These are phyloP conservation scores for Pleurotus tuoliensis DNA, from an alignment of 768 basidiomycete genomes.

Conservation along the genomic window DNA sequence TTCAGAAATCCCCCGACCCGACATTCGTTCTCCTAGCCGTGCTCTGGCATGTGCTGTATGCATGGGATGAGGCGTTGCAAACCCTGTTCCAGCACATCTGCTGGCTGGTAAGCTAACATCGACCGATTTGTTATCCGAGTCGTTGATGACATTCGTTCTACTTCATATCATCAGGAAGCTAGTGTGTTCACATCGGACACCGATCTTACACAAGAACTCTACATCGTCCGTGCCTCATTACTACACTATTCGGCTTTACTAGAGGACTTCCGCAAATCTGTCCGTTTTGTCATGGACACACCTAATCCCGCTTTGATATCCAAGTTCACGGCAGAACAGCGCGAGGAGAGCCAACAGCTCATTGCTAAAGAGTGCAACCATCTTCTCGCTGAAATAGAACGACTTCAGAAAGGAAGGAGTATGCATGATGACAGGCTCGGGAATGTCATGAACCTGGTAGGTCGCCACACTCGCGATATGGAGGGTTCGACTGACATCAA, in stretches of 20 bases:
- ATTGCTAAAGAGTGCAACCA: constrained; percentile 41
- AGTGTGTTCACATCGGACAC: constrained; percentile 39
- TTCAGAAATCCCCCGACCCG: constrained; percentile 41
- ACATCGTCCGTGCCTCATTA: constrained; percentile 49
- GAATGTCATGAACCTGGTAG: constrained; percentile 50
- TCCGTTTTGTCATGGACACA: constrained; percentile 39
- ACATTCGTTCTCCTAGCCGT: constrained; percentile 52
- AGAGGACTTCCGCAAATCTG: constrained; percentile 41
- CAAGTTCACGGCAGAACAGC: neutral
- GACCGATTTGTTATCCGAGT: no score
- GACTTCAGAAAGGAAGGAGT: constrained; percentile 33
- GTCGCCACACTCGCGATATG: constrained; percentile 7
- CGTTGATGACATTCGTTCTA: no score
- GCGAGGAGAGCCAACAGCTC: neutral
- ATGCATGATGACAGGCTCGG: constrained; percentile 49
- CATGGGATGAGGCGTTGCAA: constrained; percentile 59
- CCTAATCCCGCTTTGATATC: constrained; percentile 33
- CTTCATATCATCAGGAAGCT: constrained; percentile 32
- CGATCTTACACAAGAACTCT: constrained; percentile 43
- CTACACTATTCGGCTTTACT: constrained; percentile 47
- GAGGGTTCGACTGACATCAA: no score
- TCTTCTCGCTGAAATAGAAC: constrained; percentile 45
- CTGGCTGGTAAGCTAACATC: constrained; percentile 32
- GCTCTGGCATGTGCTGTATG: constrained; percentile 59
- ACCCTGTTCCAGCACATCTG: constrained; percentile 47